Conservation (phyloP, 768 basidiomycete species). For the Russula brevipes region DNA sequence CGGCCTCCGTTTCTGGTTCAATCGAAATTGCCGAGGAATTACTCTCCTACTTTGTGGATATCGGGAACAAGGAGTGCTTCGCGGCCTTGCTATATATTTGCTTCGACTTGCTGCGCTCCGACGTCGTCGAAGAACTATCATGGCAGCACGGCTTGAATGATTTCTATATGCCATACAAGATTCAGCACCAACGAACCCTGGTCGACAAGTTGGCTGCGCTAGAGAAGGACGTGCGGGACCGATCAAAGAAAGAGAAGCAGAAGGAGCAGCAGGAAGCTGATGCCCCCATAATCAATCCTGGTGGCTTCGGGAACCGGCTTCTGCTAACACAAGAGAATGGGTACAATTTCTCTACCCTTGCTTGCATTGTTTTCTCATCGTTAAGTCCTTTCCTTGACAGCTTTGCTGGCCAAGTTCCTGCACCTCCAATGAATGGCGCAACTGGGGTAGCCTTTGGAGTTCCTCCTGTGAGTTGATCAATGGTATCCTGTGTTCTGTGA, state of each 20-base stretch:
- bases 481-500: not conserved
- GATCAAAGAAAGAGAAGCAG: slow-evolving; percentile 76
- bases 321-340: slow-evolving; percentile 74
- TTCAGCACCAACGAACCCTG: slow-evolving; percentile 78
- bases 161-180: slow-evolving; percentile 95
- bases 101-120: slow-evolving; percentile 92
- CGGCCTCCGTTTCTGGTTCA: slow-evolving; percentile 78
- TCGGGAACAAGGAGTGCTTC: slow-evolving; percentile 98
- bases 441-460: slow-evolving; percentile 44
- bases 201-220: slow-evolving; percentile 71
- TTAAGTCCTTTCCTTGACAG: slow-evolving; percentile 34
- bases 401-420: slow-evolving; percentile 59
- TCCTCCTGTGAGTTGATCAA: slow-evolving; percentile 48
- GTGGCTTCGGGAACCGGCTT: slow-evolving; percentile 52
- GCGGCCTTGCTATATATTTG: slow-evolving; percentile 84
- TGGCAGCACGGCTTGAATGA: slow-evolving; percentile 97
- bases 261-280: slow-evolving; percentile 89
- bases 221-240: slow-evolving; percentile 87
- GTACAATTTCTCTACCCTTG: slow-evolving; percentile 29
- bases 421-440: slow-evolving; percentile 51
- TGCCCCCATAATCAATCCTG: slow-evolving; percentile 84
- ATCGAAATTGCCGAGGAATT: slow-evolving; percentile 93
- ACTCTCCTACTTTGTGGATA: slow-evolving; percentile 93
- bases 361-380: not conserved
- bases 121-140: slow-evolving; percentile 89